phyloP scores from a whole-genome alignment of 768 basidiomycete species.

The Mrakia blollopis region DNA sequence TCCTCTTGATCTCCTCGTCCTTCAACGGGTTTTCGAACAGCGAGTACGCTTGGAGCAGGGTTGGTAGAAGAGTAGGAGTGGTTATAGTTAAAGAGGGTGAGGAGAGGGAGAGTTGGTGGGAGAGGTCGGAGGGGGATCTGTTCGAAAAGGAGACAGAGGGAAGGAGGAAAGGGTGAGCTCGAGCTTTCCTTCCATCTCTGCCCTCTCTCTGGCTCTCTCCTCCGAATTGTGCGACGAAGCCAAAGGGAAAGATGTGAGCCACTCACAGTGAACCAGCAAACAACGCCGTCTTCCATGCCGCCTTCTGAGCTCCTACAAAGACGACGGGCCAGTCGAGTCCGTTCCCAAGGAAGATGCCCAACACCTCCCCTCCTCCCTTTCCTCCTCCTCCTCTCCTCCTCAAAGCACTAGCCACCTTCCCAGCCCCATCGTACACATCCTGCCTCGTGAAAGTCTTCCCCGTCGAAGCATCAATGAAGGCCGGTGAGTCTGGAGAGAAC shows the following conservation, averaged over 20 bases:
- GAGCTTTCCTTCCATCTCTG: neutral
- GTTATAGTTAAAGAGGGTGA: conserved; percentile 15
- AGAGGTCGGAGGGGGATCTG: conserved; percentile 25
- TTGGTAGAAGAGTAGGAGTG: conserved; percentile 14
- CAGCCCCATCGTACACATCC: conserved; percentile 53
- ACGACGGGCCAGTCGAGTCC: conserved; percentile 25
- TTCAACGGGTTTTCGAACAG: neutral
- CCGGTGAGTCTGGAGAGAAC: conserved; percentile 42
- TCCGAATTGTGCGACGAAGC: neutral
- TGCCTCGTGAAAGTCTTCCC: conserved; percentile 57
- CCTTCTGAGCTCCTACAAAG: conserved; percentile 21
- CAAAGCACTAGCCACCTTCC: conserved; percentile 60
- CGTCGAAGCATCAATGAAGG: conserved; percentile 63
- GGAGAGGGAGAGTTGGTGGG: conserved; percentile 26
- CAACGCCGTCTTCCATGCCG: conserved; percentile 18
- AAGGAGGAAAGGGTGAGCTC: neutral
- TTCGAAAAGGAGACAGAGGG: neutral
- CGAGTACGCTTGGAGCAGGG: conserved; percentile 11
- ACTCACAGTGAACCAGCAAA: conserved; percentile 22
- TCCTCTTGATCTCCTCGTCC: neutral
- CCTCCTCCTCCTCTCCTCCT: conserved; percentile 33
- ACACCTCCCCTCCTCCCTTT: neutral
- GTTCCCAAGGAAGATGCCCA: conserved; percentile 24
- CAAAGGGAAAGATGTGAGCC: too few relatives aligned
- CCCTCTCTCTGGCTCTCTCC: neutral